A percentile compares a stretch with the other conserved stretches of the same genome.
These are phyloP conservation scores for Ziziphus jujuba DNA, from an alignment of 306 rosid species.

Conservation along the genomic window DNA sequence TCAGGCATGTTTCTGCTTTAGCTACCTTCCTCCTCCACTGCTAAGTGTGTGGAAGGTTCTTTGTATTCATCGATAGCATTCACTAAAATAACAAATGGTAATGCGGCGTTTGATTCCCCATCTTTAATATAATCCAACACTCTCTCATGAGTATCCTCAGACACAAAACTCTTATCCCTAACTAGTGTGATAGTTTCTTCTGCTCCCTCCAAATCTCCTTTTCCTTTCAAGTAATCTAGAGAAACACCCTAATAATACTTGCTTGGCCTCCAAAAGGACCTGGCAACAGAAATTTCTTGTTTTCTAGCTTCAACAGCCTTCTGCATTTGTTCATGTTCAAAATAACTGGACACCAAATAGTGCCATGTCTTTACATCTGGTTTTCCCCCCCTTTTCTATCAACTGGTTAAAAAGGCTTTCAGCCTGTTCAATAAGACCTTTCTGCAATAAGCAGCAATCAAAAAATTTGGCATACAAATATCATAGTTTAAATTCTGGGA, in stretches of 20 bases:
- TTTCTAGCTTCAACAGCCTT: conserved; percentile 22
- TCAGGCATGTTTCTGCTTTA: too few species aligned
- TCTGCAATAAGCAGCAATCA: conserved; percentile 22
- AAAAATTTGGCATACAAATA: conserved; percentile 23
- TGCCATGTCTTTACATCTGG: conserved; percentile 12
- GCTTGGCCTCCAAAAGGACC: conserved; percentile 15
- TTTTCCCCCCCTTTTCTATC: neutral
- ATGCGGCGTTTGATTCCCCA: conserved; percentile 5
- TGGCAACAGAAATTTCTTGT: conserved; percentile 5
- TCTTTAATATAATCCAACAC: conserved; percentile 15
- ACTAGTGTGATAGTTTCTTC: conserved; percentile 20
- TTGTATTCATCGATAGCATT: neutral
- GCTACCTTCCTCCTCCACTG: too few species aligned
- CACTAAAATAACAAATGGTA: neutral
- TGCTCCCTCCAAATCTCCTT: conserved; percentile 21
- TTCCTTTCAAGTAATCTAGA: conserved; percentile 16
- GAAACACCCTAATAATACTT: conserved; percentile 16
- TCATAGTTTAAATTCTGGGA: conserved; percentile 14
- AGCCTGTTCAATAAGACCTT: conserved; percentile 26
- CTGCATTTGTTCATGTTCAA: conserved; percentile 8
- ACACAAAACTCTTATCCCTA: conserved; percentile 5
- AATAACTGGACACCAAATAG: conserved; percentile 9
- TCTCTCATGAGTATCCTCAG: neutral
- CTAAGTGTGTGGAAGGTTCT: too few species aligned
- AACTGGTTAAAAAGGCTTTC: conserved; percentile 25